phyloP scores from a whole-genome alignment of 2,329 filamentous ascomycete genomes.

The Pseudogymnoascus sp. region DNA sequence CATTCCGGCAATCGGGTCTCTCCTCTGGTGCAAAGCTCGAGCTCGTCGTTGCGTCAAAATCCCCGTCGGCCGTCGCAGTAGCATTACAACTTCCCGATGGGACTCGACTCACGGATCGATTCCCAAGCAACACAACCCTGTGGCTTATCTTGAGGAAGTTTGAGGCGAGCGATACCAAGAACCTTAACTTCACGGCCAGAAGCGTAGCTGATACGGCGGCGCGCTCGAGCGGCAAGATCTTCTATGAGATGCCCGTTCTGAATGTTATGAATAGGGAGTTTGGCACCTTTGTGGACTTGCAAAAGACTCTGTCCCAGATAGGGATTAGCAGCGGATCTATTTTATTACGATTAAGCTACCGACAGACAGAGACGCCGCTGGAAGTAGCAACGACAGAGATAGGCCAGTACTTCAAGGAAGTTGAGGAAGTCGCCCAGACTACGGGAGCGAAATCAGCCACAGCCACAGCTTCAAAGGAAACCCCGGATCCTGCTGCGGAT shows the following conservation, averaged over 20 bases:
- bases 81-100: conserved; percentile 75
- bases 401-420: conserved; percentile 55
- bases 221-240: conserved; percentile 60
- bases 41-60: conserved; percentile 77
- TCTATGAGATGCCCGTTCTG: conserved; percentile 79
- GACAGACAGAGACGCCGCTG: conserved; percentile 64
- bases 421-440: conserved; percentile 12
- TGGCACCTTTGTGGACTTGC: conserved; percentile 67
- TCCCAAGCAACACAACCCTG: conserved; percentile 77
- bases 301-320: conserved; percentile 80
- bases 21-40: conserved; percentile 83
- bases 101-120: conserved; percentile 69
- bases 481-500: conserved; percentile 13
- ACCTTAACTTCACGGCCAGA: conserved; percentile 74
- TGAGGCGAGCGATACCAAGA: conserved; percentile 58
- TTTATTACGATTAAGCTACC: conserved; percentile 69
- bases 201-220: conserved; percentile 57
- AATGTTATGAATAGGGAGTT: conserved; percentile 77
- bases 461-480: conserved; percentile 14
- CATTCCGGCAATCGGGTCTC: conserved; percentile 75
- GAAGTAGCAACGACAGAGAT: conserved; percentile 82
- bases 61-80: conserved; percentile 75
- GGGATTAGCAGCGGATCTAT: conserved; percentile 80
- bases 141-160: conserved; percentile 89
- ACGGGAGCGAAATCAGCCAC: not conserved